Conservation (phyloP, 140 eudicot genomes). For the Erigeron philadelphicus region DNA sequence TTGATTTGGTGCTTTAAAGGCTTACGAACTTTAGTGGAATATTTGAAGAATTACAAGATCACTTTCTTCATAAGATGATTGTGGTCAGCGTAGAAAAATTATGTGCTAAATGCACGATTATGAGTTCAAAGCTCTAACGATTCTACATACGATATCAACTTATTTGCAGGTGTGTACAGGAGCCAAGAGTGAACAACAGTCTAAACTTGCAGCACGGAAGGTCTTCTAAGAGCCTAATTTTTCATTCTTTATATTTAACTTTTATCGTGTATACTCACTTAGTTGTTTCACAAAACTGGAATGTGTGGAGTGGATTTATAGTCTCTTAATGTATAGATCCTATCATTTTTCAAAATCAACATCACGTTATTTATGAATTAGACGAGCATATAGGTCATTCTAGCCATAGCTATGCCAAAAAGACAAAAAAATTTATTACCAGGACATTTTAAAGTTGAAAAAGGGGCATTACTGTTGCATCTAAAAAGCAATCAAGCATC, state of each 20-base stretch:
- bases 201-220: constrained; percentile 76
- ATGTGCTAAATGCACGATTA: not conserved
- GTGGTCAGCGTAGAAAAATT: not conserved
- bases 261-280: not conserved
- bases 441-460: not conserved
- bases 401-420: not conserved
- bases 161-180: constrained; percentile 64
- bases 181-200: constrained; percentile 77
- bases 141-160: not conserved
- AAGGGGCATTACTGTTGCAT: not conserved
- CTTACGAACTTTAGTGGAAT: not conserved
- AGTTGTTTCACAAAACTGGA: not conserved
- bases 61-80: not conserved
- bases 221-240: constrained; percentile 22
- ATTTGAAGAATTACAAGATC: not conserved
- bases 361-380: not conserved
- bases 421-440: not conserved
- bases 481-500: not conserved
- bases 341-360: not conserved
- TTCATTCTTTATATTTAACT: not conserved
- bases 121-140: not conserved
- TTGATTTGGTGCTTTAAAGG: not conserved
- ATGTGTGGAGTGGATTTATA: not conserved
- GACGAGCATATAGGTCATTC: not conserved
- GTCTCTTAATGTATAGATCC: not conserved